Evolutionary conservation across 441 rosid genomes (phyloP), one percentile per base, ranked within the genome.

Genomic region (Hura crepitans): DNA sequence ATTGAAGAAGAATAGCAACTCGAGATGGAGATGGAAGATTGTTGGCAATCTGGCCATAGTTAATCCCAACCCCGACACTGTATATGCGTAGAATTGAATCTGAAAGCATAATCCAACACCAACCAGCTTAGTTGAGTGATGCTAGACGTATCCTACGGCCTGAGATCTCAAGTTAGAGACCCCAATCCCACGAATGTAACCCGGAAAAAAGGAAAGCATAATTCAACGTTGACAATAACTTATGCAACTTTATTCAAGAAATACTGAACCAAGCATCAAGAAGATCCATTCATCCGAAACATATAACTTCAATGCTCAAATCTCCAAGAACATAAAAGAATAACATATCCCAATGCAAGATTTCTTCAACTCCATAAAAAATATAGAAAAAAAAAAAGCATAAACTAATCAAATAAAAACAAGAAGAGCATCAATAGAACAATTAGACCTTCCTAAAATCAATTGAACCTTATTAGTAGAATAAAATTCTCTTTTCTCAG

Each of bases 41-140:
- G 73, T 86, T 73, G 35, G 86, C 91, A 2, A 86, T 83, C 75
- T 86, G 88, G 2, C 88, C 91, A 53, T 86, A 86, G 80, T 86
- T 86, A 17, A 86, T 84, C 68, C 88, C 90, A 6, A 86, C 35
- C 9, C 84, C 82, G 23, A 39, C 46, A 49, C 83, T 76, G 3
- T 43, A 43, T 22, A 66, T 47, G 63, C 37, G 68, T 23, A 65
- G 60, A 5, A 45, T 2, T 27, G 84, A 70, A 66, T 59, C 78
- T 82, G 72, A 57, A 62, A 60, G 39, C 31, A 25, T 30, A 64
- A 18, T 28, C 30, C 42, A 35, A 57, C 33, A 28, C 39, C 39
- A 35, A 35, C 7, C 4, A 35, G 4, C 39, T 1, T 35, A 35
- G 39, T 8, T 35, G 4, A 35, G 39, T 8, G 7, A 0, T 8